Evolutionary conservation across 768 basidiomycete genomes (phyloP).

Genomic region (Podaxis pistillaris): DNA sequence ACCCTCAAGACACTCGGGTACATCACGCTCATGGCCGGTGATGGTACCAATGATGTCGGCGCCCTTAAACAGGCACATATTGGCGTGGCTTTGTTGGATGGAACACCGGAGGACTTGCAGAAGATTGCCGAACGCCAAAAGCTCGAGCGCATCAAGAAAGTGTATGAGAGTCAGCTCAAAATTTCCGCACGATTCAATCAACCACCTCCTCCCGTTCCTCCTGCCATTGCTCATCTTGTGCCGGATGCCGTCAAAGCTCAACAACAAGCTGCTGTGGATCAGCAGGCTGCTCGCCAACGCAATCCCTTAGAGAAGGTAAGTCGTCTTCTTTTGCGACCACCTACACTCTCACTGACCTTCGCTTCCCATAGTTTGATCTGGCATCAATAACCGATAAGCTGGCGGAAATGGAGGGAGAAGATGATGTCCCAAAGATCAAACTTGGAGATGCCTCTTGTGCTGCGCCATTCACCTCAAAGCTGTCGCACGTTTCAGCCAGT

Average conservation of each 20-base stretch:
- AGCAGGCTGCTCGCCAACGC: conserved; percentile 63
- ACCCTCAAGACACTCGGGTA: conserved; percentile 88
- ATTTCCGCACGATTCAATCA: conserved; percentile 90
- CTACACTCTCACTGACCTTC: conserved; percentile 5
- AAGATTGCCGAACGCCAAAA: conserved; percentile 93
- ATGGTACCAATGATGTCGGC: conserved; percentile 98
- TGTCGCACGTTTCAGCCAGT: conserved; percentile 97
- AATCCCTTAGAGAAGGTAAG: conserved; percentile 91
- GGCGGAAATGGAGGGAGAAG: conserved; percentile 91
- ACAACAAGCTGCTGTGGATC: conserved; percentile 68
- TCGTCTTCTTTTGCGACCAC: conserved; percentile 13
- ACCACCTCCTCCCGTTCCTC: conserved; percentile 90
- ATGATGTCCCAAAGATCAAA: conserved; percentile 97
- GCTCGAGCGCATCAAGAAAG: conserved; percentile 90
- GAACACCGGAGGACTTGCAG: conserved; percentile 86
- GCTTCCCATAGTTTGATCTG: conserved; percentile 29
- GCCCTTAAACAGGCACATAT: conserved; percentile 98
- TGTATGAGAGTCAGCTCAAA: conserved; percentile 93
- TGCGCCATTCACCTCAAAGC: conserved; percentile 97
- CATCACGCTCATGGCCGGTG: conserved; percentile 95
- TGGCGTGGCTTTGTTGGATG: conserved; percentile 90
- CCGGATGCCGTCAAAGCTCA: conserved; percentile 93
- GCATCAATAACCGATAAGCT: conserved; percentile 37
- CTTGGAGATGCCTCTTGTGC: conserved; percentile 99
- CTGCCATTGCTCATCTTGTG: conserved; percentile 81